These are phyloP conservation scores for Jatropha curcas DNA, from an alignment of 345 rosid genomes.

Conservation along the genomic window DNA sequence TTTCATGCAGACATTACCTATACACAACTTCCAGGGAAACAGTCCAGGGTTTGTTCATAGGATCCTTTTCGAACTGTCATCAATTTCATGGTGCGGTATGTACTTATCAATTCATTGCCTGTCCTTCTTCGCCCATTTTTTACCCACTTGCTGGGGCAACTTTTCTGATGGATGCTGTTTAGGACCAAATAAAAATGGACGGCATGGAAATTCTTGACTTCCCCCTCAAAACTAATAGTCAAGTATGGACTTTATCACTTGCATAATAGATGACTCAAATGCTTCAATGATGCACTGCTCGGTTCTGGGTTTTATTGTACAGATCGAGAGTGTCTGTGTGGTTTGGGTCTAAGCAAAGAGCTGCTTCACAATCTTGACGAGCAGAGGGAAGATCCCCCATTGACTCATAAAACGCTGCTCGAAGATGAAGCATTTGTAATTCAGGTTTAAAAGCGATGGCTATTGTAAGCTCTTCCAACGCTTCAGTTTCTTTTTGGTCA, in stretches of 20 bases:
- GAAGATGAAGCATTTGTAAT: conserved; percentile 86
- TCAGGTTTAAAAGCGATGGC: conserved; percentile 90
- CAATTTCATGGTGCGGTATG: conserved; percentile 10
- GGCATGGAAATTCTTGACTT: neutral
- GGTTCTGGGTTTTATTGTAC: conserved; percentile 59
- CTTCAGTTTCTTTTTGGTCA: conserved; percentile 79
- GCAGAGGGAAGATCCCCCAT: conserved; percentile 63
- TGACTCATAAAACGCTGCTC: conserved; percentile 91
- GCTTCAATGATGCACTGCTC: conserved; percentile 38
- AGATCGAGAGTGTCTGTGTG: conserved; percentile 74
- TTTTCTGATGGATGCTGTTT: neutral
- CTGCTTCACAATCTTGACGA: conserved; percentile 79
- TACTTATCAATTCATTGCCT: conserved; percentile 6
- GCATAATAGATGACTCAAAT: conserved; percentile 22
- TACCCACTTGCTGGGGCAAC: neutral
- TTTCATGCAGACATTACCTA: neutral
- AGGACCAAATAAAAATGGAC: neutral
- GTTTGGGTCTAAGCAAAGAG: conserved; percentile 84
- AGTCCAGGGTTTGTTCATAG: conserved; percentile 1
- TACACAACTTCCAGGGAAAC: conserved; percentile 1
- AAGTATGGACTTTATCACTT: conserved; percentile 4
- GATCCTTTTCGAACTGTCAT: conserved; percentile 6
- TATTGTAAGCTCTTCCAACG: conserved; percentile 80
- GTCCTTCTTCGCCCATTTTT: neutral
- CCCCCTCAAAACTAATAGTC: neutral